Evolutionary conservation across 1,284 basidiomycete genomes (phyloP).

Genomic region (Ustilago shanxiensis): DNA sequence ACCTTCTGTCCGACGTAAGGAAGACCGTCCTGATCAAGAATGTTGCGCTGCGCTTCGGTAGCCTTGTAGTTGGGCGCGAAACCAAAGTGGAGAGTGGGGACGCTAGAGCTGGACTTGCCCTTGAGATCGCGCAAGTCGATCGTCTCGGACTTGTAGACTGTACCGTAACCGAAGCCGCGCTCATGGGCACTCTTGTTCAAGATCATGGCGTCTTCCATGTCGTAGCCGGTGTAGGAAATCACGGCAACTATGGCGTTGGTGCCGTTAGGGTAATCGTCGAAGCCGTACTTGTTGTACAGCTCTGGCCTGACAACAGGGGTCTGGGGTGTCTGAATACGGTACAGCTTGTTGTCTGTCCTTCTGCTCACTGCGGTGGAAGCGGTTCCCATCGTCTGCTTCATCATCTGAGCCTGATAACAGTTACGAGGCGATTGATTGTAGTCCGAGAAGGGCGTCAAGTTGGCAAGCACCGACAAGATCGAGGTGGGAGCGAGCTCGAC

Average conservation of each 20-base stretch:
- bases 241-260: conserved; percentile 99
- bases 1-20: conserved; percentile 83
- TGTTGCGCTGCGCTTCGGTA: conserved; percentile 71
- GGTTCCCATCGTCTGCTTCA: conserved; percentile 99
- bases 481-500: conserved; percentile 95
- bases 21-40: conserved; percentile 86
- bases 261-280: conserved; percentile 98
- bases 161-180: conserved; percentile 96
- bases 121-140: conserved; percentile 86
- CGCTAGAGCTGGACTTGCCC: conserved; percentile 71
- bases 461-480: conserved; percentile 84
- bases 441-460: conserved; percentile 81
- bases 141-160: conserved; percentile 94
- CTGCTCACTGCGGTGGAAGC: conserved; percentile 90
- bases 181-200: conserved; percentile 99
- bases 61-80: conserved; percentile 74
- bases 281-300: conserved; percentile 94
- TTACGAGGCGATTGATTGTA: conserved; percentile 85
- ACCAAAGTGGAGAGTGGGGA: conserved; percentile 78
- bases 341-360: conserved; percentile 98
- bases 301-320: conserved; percentile 93
- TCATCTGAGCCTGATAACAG: conserved; percentile 87
- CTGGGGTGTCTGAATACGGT: conserved; percentile 94
- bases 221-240: conserved; percentile 99
- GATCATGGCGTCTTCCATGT: conserved; percentile 99